Evolutionary conservation across 78 protist genomes (phyloP).

Genomic region (Diacronema lutheri): DNA sequence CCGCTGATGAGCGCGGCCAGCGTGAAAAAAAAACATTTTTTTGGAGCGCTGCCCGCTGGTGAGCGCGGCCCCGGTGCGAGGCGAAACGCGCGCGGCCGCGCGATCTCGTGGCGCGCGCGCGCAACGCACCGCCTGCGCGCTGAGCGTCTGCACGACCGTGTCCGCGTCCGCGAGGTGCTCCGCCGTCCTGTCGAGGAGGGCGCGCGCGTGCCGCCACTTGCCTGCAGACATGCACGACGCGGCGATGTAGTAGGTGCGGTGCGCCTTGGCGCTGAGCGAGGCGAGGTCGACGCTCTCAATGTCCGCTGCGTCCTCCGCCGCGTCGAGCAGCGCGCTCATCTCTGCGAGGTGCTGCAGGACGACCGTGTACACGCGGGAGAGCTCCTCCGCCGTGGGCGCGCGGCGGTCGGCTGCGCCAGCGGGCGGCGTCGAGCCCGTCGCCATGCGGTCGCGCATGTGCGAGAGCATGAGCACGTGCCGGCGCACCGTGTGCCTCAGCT

Average conservation of each 20-base stretch:
- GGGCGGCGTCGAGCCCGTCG: neutral
- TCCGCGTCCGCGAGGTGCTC: neutral
- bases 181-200: neutral
- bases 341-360: neutral
- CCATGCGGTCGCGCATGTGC: neutral
- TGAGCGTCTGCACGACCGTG: neutral
- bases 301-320: neutral
- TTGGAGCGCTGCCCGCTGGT: too few species aligned
- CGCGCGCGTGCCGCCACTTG: neutral
- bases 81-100: too few species aligned
- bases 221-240: neutral
- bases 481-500: neutral
- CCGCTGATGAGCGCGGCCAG: too few species aligned
- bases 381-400: neutral
- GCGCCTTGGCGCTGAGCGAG: neutral
- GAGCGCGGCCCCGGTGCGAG: too few species aligned
- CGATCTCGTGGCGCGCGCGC: too few species aligned
- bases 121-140: too few species aligned
- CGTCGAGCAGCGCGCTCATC: neutral
- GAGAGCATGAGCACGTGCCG: neutral
- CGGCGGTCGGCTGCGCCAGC: neutral
- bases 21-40: too few species aligned
- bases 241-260: neutral
- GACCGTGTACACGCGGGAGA: neutral
- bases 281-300: neutral